These are phyloP conservation scores for Aspergillus spinulosporus DNA, from an alignment of 2,329 filamentous ascomycete species.

Conservation along the genomic window DNA sequence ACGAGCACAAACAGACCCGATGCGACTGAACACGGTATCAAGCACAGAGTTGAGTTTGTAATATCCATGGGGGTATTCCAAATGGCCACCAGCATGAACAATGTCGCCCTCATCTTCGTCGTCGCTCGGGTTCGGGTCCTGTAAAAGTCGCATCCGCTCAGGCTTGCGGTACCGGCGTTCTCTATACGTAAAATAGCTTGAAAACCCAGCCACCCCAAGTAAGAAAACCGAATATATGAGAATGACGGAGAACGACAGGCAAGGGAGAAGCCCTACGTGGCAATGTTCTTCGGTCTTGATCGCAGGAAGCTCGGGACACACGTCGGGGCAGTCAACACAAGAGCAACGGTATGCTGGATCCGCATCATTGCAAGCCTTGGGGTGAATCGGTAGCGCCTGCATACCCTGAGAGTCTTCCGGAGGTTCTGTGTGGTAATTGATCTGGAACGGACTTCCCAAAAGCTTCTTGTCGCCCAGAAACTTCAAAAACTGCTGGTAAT, in stretches of 20 bases:
- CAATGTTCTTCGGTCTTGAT: slow-evolving; percentile 71
- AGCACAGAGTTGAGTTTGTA: slow-evolving; percentile 84
- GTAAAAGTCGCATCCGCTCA: slow-evolving; percentile 80
- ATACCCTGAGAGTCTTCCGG: slow-evolving; percentile 66
- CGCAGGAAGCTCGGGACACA: slow-evolving; percentile 78
- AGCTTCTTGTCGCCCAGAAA: slow-evolving; percentile 93
- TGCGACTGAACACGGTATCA: slow-evolving; percentile 73
- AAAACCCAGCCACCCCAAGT: slow-evolving; percentile 64
- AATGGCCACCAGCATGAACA: slow-evolving; percentile 71
- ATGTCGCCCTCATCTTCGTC: slow-evolving; percentile 92
- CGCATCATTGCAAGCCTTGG: slow-evolving; percentile 86
- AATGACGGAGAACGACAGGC: slow-evolving; percentile 89
- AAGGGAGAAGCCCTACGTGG: slow-evolving; percentile 83
- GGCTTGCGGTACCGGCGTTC: slow-evolving; percentile 72
- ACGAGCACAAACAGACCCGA: slow-evolving; percentile 77
- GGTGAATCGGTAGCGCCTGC: slow-evolving; percentile 66
- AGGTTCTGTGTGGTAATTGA: slow-evolving; percentile 74
- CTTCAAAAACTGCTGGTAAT: slow-evolving; percentile 82
- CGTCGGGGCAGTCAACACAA: slow-evolving; percentile 85
- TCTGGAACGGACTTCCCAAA: slow-evolving; percentile 91
- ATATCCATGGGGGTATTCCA: slow-evolving; percentile 73
- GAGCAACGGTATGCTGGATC: slow-evolving; percentile 85
- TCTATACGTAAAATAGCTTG: slow-evolving; percentile 73
- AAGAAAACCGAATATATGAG: slow-evolving; percentile 78
- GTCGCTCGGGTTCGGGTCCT: slow-evolving; percentile 80